phyloP scores from a whole-genome alignment of 192 early-diverging fungal species.

The Piromyces finnis region DNA sequence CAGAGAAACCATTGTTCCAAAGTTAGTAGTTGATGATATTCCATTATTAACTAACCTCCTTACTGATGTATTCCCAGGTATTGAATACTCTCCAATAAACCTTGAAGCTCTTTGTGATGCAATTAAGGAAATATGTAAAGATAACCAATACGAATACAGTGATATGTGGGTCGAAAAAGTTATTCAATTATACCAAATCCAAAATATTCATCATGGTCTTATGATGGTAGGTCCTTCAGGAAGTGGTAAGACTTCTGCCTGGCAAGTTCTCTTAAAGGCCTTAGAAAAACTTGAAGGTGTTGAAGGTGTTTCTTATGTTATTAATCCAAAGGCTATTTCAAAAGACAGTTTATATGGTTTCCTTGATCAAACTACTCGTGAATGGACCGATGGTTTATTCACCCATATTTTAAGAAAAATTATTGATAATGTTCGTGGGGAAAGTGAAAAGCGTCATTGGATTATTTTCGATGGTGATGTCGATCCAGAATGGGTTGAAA shows the following conservation, averaged over 20 bases:
- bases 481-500: conserved; percentile 99
- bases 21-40: conserved; percentile 95
- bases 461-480: conserved; percentile 99
- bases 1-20: conserved; percentile 91
- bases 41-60: conserved; percentile 63
- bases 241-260: conserved; percentile 86
- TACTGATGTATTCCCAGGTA: conserved; percentile 84
- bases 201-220: conserved; percentile 92
- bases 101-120: conserved; percentile 54
- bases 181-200: conserved; percentile 94
- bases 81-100: conserved; percentile 63
- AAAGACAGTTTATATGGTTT: conserved; percentile 95
- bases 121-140: conserved; percentile 55
- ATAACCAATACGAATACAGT: conserved; percentile 53
- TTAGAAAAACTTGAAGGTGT: conserved; percentile 72
- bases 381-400: conserved; percentile 99
- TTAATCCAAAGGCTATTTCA: conserved; percentile 94
- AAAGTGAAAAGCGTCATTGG: conserved; percentile 88
- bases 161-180: conserved; percentile 90
- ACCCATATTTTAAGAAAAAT: conserved; percentile 95
- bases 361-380: conserved; percentile 90
- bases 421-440: conserved; percentile 94
- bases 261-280: conserved; percentile 80
- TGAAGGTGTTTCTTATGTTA: conserved; percentile 83
- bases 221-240: conserved; percentile 99